A percentile compares a stretch with the other conserved stretches of the same genome.
phyloP scores from a whole-genome alignment of 768 basidiomycete genomes.

The Hericium rajendrae region DNA sequence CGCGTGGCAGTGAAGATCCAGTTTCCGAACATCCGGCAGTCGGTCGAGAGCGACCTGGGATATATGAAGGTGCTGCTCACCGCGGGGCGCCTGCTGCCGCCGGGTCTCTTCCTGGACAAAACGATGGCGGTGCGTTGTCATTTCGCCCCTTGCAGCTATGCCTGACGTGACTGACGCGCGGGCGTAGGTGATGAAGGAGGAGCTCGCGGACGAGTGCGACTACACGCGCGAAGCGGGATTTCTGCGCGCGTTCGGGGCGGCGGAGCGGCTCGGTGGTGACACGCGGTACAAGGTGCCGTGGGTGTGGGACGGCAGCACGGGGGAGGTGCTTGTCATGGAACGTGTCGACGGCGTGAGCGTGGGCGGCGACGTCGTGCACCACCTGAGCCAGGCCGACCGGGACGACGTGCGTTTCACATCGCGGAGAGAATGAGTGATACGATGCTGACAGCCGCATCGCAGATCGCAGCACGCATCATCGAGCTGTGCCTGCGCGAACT shows the following conservation, averaged over 20 bases:
- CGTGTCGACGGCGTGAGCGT: conserved; percentile 72
- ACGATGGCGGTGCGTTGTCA: conserved; percentile 53
- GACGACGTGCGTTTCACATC: conserved; percentile 49
- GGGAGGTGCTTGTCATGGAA: conserved; percentile 85
- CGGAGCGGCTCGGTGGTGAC: conserved; percentile 43
- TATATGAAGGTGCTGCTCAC: conserved; percentile 79
- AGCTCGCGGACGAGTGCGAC: conserved; percentile 88
- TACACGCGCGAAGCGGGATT: conserved; percentile 78
- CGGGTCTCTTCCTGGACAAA: conserved; percentile 82
- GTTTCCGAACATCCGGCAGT: conserved; percentile 84
- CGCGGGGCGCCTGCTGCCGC: conserved; percentile 73
- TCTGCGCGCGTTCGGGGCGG: conserved; percentile 47
- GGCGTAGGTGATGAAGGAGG: conserved; percentile 74
- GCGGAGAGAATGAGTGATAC: background rate
- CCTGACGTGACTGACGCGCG: background rate
- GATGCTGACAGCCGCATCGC: background rate
- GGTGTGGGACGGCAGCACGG: conserved; percentile 76
- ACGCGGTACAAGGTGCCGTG: conserved; percentile 74
- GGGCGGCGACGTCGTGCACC: conserved; percentile 47
- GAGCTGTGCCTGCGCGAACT: conserved; percentile 85
- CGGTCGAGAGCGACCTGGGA: conserved; percentile 79
- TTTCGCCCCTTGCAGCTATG: background rate
- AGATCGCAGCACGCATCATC: conserved; percentile 81
- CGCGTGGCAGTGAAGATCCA: conserved; percentile 83
- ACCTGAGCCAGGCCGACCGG: conserved; percentile 54